A percentile compares a stretch with the other conserved stretches of the same genome.
phyloP scores from a whole-genome alignment of 257 asterid genomes.

The Jasminum sambac region DNA sequence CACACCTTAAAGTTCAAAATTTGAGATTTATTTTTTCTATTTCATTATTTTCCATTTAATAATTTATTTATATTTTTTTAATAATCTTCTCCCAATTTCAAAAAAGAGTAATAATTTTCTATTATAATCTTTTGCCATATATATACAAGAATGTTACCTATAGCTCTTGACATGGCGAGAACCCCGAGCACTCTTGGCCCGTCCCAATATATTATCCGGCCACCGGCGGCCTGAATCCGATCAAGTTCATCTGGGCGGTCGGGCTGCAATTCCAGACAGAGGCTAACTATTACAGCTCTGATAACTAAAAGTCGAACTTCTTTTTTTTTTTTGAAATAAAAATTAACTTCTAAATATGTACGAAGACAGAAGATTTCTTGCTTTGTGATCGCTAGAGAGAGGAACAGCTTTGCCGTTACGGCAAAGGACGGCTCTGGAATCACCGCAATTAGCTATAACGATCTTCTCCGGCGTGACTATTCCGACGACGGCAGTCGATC shows the following conservation, averaged over 20 bases:
- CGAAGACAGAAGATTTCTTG: neutral
- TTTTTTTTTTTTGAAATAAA: too few species aligned
- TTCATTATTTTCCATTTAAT: too few species aligned
- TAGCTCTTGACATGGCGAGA: constrained; percentile 90
- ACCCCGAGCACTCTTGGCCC: constrained; percentile 83
- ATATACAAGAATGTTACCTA: constrained; percentile 36
- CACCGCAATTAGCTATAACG: constrained; percentile 76
- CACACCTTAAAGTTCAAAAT: too few species aligned
- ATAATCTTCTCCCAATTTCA: too few species aligned
- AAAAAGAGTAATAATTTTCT: too few species aligned
- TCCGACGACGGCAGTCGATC: constrained; percentile 76
- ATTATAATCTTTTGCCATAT: too few species aligned
- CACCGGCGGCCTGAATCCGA: constrained; percentile 76
- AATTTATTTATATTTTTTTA: too few species aligned
- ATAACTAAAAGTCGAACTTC: too few species aligned
- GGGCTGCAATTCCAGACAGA: constrained; percentile 41
- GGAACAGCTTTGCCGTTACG: constrained; percentile 64
- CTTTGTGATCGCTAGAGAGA: constrained; percentile 75
- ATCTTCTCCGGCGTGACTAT: constrained; percentile 48
- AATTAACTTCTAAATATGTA: neutral
- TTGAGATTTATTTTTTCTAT: too few species aligned
- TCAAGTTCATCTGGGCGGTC: constrained; percentile 77
- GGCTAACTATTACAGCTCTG: neutral
- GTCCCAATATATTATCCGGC: constrained; percentile 75
- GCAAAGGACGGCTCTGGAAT: constrained; percentile 80